Base-by-base conservation (phyloP, 139 green algal genomes). In the Micromonas pusilla region DNA sequence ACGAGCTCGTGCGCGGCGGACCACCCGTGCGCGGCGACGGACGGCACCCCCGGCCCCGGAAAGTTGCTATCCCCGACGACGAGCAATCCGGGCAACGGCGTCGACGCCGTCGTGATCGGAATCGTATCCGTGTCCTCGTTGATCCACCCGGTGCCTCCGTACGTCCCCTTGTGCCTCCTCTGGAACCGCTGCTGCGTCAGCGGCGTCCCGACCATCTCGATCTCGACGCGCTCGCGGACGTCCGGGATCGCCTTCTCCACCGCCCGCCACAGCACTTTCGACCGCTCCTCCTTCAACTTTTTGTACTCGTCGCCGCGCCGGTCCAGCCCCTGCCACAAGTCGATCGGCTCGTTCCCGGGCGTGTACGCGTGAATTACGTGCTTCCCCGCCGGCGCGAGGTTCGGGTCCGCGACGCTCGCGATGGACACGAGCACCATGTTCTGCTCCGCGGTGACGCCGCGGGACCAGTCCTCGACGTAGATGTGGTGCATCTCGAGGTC, bases 401-500 rank as follows among this genome's bases (percentile, higher is more conserved):
- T 79, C 1, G 92, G 87, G 80, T 97, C 94, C 38, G 90, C 78
- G 21, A 93, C 86, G 9, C 70, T 86, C 1, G 92, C 76, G 9
- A 97, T 96, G 65, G 81, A 92, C 16, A 98, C 85, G 23, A 99
- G 89, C 36, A 96, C 93, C 66, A 97, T 90, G 62, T 97, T 97
- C 77, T 96, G 91, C 79, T 89, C 81, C 20, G 86, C 85, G 16
- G 86, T 79, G 19, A 98, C 90, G 5, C 93, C 91, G 3, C 79
- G 31, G 2, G 91, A 85, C 95, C 93, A 98, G 67, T 78, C 83
- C 71, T 94, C 91, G 2, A 99, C 95, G 0, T 96, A 78, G n/a
- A 98, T 96, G 89, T 99, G 95, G 81, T 99, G 95, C 66, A 99
- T 84, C 83, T 96, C 89, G 32, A 96, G 84, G 30, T 88, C 86